Conservation (phyloP, 2,329 filamentous ascomycete genomes). For the Lachnellula subtilissima region DNA sequence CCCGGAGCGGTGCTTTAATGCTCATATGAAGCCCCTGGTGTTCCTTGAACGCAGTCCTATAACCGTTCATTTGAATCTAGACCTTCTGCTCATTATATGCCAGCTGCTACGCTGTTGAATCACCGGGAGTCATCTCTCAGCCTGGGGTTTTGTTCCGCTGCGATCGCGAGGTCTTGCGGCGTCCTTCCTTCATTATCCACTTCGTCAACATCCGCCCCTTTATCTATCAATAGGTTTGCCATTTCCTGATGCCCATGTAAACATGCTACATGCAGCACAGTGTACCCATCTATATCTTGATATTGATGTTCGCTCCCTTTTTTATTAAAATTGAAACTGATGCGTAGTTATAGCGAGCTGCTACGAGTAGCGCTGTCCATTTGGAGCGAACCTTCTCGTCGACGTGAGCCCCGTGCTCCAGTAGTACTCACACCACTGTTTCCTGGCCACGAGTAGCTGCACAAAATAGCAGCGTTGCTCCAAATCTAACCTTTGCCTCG, state of each 20-base stretch:
- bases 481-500: conserved; percentile 1
- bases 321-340: conserved; percentile 23
- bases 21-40: no score
- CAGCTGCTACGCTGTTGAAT: no score
- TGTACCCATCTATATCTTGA: conserved; percentile 1
- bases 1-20: no score
- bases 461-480: conserved; percentile 8
- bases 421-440: conserved; percentile 15
- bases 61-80: no score
- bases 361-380: conserved; percentile 3
- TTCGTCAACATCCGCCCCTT: conserved; percentile 12
- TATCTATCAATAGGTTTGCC: conserved; percentile 5
- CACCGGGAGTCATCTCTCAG: no score
- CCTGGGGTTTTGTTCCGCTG: no score
- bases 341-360: conserved; percentile 17
- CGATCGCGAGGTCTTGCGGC: background rate
- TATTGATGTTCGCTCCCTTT: conserved; percentile 17
- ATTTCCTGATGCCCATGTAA: conserved; percentile 11
- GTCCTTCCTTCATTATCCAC: conserved; percentile 26
- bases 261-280: conserved; percentile 8
- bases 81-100: no score
- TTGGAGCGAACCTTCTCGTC: background rate
- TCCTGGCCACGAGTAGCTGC: conserved; percentile 4
- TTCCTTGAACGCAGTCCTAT: no score
- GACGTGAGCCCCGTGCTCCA: conserved; percentile 7